phyloP scores from a whole-genome alignment of 805 yeast genomes.

The Brettanomyces anomalus region DNA sequence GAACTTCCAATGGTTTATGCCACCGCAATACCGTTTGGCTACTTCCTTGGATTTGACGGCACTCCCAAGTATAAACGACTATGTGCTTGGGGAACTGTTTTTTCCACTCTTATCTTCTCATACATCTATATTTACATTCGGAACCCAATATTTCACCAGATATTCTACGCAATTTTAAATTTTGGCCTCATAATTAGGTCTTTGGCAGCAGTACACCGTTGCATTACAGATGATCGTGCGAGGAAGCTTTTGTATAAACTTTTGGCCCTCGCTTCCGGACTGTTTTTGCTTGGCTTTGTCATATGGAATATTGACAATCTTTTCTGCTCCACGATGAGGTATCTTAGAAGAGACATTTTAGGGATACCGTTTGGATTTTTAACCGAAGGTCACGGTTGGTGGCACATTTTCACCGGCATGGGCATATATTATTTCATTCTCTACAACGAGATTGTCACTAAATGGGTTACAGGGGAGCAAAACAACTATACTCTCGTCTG shows the following conservation, averaged over 20 bases:
- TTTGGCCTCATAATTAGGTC: slow-evolving; percentile 63
- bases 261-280: slow-evolving; percentile 21
- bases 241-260: slow-evolving; percentile 20
- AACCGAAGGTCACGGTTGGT: slow-evolving; percentile 94
- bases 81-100: slow-evolving; percentile 22
- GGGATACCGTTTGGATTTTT: slow-evolving; percentile 84
- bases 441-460: slow-evolving; percentile 66
- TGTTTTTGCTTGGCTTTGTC: slow-evolving; percentile 65
- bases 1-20: slow-evolving; percentile 98
- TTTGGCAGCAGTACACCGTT: slow-evolving; percentile 13
- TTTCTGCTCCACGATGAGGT: slow-evolving; percentile 53
- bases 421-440: slow-evolving; percentile 84
- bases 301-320: slow-evolving; percentile 89
- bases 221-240: slow-evolving; percentile 14
- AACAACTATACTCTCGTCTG: slow-evolving; percentile 49
- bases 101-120: slow-evolving; percentile 42
- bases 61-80: slow-evolving; percentile 9
- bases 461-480: slow-evolving; percentile 52
- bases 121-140: slow-evolving; percentile 54
- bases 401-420: slow-evolving; percentile 83
- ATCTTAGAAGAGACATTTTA: slow-evolving; percentile 43
- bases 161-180: slow-evolving; percentile 72
- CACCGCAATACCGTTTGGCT: slow-evolving; percentile 78
- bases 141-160: slow-evolving; percentile 85
- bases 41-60: slow-evolving; percentile 25